These are phyloP conservation scores for Clausena lansium DNA, from an alignment of 345 rosid genomes.

Conservation along the genomic window DNA sequence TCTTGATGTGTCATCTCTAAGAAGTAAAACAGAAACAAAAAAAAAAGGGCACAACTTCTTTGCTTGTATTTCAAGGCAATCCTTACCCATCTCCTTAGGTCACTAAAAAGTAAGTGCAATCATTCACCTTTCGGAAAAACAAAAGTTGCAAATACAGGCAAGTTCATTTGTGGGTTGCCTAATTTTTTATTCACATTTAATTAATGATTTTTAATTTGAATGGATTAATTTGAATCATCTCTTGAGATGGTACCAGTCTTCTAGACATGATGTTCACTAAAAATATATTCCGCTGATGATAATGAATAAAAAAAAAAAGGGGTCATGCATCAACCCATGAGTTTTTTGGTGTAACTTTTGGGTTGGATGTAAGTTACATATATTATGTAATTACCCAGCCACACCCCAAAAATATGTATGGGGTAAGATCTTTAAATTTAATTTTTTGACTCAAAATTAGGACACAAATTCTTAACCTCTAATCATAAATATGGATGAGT, in stretches of 20 bases:
- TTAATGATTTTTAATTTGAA: neutral
- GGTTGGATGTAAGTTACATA: no score
- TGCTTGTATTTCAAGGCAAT: constrained; percentile 8
- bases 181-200: neutral
- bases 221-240: neutral
- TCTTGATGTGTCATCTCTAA: neutral
- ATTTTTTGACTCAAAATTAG: no score
- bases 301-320: neutral
- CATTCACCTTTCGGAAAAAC: neutral
- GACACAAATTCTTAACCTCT: no score
- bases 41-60: neutral
- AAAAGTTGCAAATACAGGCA: neutral
- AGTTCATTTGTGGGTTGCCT: neutral
- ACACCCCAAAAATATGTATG: no score
- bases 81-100: no score
- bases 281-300: neutral
- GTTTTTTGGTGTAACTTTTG: no score
- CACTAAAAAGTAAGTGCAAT: neutral
- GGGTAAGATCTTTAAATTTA: no score
- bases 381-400: no score
- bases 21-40: neutral
- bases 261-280: neutral
- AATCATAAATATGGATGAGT: no score
- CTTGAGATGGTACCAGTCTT: neutral
- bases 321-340: no score